Evolutionary conservation across 1,284 basidiomycete species (phyloP).

Genomic region (Cryptococcus sp.): DNA sequence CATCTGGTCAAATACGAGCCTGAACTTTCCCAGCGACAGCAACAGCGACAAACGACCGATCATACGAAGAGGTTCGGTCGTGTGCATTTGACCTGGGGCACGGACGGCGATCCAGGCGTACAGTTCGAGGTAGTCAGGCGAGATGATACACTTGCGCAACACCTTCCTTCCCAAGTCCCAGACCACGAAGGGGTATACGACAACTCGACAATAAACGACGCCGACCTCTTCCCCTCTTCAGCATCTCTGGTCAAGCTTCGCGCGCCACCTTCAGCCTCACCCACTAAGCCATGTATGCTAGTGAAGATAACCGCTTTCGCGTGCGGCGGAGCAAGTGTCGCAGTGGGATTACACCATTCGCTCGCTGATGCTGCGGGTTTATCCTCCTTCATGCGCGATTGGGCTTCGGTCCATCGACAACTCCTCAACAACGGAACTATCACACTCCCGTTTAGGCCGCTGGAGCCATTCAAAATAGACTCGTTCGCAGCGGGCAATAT

Average conservation of each 20-base stretch:
- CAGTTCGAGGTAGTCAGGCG: conserved; percentile 46
- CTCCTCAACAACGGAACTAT: conserved; percentile 11
- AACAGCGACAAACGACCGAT: conserved; percentile 2
- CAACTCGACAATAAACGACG: no score
- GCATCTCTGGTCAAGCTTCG: not conserved
- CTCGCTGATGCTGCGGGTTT: conserved; percentile 47
- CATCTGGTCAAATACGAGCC: conserved; percentile 39
- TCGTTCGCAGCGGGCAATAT: conserved; percentile 49
- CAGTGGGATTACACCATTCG: not conserved
- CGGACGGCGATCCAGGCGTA: conserved; percentile 52
- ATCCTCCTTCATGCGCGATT: conserved; percentile 53
- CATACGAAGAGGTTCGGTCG: conserved; percentile 54
- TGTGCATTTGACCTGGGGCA: conserved; percentile 49
- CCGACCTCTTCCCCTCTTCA: no score
- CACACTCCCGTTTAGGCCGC: conserved; percentile 35
- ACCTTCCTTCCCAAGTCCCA: conserved; percentile 28
- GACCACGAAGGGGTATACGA: not conserved
- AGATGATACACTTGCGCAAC: conserved; percentile 21
- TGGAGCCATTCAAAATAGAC: conserved; percentile 53
- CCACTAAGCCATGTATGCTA: not conserved
- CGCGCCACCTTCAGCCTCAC: not conserved
- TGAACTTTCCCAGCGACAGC: conserved; percentile 10
- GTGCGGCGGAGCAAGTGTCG: not conserved
- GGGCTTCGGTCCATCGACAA: conserved; percentile 48
- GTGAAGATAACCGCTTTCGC: not conserved